Conservation (phyloP, 2,329 filamentous ascomycete genomes). For the Biscogniauxia sp. region DNA sequence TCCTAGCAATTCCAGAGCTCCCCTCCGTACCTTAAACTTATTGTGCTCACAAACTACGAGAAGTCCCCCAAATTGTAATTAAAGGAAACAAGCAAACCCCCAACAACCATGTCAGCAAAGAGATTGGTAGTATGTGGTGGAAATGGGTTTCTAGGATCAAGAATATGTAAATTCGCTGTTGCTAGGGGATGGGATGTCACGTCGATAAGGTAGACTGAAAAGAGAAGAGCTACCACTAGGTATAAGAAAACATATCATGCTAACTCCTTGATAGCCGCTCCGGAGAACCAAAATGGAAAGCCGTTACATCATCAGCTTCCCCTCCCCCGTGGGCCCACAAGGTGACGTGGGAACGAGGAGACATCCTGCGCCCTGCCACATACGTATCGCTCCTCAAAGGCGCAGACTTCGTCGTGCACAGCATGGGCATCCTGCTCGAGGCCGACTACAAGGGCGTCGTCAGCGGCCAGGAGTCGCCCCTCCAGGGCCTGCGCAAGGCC, state of each 20-base stretch:
- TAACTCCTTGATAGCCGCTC: constrained; percentile 64
- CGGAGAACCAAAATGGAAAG: constrained; percentile 81
- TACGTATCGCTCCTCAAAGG: constrained; percentile 74
- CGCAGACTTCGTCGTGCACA: constrained; percentile 86
- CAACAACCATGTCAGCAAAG: constrained; percentile 57
- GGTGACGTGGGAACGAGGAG: constrained; percentile 83
- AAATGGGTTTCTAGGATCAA: constrained; percentile 82
- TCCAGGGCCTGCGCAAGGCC: constrained; percentile 73
- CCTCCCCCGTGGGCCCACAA: constrained; percentile 78
- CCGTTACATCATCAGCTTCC: constrained; percentile 66
- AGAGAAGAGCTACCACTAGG: background rate
- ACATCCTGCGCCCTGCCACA: constrained; percentile 78
- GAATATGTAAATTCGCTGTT: constrained; percentile 89
- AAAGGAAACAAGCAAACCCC: too few relatives aligned
- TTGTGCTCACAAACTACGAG: background rate
- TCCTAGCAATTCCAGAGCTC: too few relatives aligned
- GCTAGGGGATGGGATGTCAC: constrained; percentile 87
- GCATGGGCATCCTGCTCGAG: constrained; percentile 93
- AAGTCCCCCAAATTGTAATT: too few relatives aligned
- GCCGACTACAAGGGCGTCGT: constrained; percentile 96
- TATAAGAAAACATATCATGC: constrained; percentile 3
- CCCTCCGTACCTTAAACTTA: too few relatives aligned
- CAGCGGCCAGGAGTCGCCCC: constrained; percentile 77
- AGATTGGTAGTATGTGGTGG: constrained; percentile 89
- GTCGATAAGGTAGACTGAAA: constrained; percentile 71